Base-by-base conservation (phyloP, 2,329 filamentous ascomycete species). In the Colletotrichum sp. region DNA sequence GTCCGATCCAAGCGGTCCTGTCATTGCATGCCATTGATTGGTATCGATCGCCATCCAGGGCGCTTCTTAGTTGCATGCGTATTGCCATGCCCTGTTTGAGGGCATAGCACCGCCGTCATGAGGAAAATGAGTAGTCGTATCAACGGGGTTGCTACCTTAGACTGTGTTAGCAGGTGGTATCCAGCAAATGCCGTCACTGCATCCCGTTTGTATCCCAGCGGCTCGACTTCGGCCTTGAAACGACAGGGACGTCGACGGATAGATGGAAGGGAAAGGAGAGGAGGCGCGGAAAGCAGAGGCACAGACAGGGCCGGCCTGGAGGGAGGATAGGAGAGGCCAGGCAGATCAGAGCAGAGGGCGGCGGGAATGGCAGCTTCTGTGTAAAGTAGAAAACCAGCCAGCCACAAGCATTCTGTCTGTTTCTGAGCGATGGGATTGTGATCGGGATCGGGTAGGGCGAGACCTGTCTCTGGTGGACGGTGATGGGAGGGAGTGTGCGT, bases 401-500 rank as follows among this genome's bases (percentile, higher is more conserved):
- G 65, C 65, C 43, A 36, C 43, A 34, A 30, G 65, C 63, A 34
- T 26, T 52, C 34, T 18, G 9, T 28, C 43, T 39, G 14, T 52
- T 24, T 48, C 36, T 32, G 26, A 30, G 67, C 21, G 61, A 55
- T 28, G 36, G 32, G 61, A 63, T 74, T 28, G 74, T n/a, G 68
- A 63, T 70, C 18, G 36, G 59, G 74, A 76, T 76, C 70, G 64
- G 64, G 55, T 76, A 74, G 65, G 74, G 70, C 57, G 70, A 75
- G 74, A 75, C 74, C 61, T 4, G 18, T 60, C 43, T 74, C 59
- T 67, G 48, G 32, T 59, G 48, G 5, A 52, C 30, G 74, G 59
- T 69, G 74, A 74, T 64, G 64, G 28, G 61, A 74, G 74, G 70
- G 74, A 76, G 70, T 76, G 55, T 73, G 74, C 74, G 64, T 76